Conservation (phyloP, 345 rosid genomes). For the Pugionium dolabratum region DNA sequence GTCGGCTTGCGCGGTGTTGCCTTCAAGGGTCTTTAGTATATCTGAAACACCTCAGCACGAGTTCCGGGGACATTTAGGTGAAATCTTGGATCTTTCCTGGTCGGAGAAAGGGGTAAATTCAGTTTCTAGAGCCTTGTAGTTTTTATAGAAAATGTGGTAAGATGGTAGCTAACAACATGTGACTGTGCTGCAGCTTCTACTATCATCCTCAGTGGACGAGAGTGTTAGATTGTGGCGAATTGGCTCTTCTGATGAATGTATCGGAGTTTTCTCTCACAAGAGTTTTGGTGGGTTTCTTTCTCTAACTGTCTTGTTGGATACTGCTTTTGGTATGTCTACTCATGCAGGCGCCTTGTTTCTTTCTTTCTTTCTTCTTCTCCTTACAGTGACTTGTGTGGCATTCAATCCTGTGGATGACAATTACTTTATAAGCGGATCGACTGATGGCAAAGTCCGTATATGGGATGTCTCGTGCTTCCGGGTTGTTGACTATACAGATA, state of each 20-base stretch:
- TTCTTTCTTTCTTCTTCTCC: background rate
- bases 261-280: conserved; percentile 62
- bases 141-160: background rate
- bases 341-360: background rate
- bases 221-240: conserved; percentile 68
- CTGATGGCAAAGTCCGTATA: conserved; percentile 71
- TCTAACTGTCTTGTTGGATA: background rate
- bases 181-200: conserved; percentile 52
- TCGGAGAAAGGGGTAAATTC: conserved; percentile 69
- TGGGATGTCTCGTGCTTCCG: conserved; percentile 60
- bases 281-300: conserved; percentile 53
- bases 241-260: conserved; percentile 54
- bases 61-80: conserved; percentile 64
- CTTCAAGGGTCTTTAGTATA: conserved; percentile 59
- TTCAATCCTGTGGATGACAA: conserved; percentile 64
- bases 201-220: conserved; percentile 67
- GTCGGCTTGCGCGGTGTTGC: conserved; percentile 62
- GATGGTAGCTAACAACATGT: conserved; percentile 19
- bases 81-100: conserved; percentile 82
- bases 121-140: background rate
- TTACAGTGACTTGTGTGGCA: conserved; percentile 64
- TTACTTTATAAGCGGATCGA: conserved; percentile 66
- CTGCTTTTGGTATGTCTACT: conserved; percentile 12
- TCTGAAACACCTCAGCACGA: conserved; percentile 69
- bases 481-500: conserved; percentile 65